Percentiles rank a stretch among this genome's conserved stretches.
These are phyloP conservation scores for Trichomonascaceae sp. DNA, from an alignment of 1,139 yeast genomes.

Conservation along the genomic window DNA sequence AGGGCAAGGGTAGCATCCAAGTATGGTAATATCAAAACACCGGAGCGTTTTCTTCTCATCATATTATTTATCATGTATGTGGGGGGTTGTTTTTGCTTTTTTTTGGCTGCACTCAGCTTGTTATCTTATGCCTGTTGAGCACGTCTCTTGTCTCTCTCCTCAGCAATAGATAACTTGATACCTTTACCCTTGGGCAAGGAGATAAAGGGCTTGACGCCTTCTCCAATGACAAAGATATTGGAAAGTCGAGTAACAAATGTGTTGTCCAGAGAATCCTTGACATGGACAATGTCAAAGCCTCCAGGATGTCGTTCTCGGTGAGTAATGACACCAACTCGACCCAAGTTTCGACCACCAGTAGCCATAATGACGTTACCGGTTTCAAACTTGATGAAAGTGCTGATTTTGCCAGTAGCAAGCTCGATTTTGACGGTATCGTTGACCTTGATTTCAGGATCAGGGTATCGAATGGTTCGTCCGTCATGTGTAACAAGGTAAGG, in stretches of 20 bases:
- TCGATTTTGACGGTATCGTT: constrained; percentile 97
- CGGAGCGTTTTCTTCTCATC: not conserved
- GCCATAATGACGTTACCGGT: constrained; percentile 95
- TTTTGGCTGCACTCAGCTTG: not conserved
- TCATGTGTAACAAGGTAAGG: constrained; percentile 99
- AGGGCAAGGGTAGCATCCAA: not conserved
- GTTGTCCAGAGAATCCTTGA: constrained; percentile 96
- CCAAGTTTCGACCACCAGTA: constrained; percentile 99
- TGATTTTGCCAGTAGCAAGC: constrained; percentile 90
- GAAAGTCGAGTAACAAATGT: constrained; percentile 95
- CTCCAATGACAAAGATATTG: constrained; percentile 97
- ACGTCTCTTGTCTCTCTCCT: constrained; percentile 94
- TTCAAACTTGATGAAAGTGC: constrained; percentile 89
- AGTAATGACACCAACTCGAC: constrained; percentile 96
- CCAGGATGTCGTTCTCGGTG: constrained; percentile 99
- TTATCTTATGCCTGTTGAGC: constrained; percentile 32
- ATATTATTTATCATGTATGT: not conserved
- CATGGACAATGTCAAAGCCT: constrained; percentile 98
- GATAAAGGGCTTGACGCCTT: constrained; percentile 94
- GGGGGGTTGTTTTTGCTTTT: not conserved
- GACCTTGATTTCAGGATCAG: constrained; percentile 93
- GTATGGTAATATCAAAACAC: not conserved
- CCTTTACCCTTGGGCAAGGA: constrained; percentile 99
- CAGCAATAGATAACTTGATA: constrained; percentile 94
- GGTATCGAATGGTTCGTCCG: constrained; percentile 99